phyloP scores from a whole-genome alignment of 2,329 filamentous ascomycete species.

The Cadophora luteo-olivacea region DNA sequence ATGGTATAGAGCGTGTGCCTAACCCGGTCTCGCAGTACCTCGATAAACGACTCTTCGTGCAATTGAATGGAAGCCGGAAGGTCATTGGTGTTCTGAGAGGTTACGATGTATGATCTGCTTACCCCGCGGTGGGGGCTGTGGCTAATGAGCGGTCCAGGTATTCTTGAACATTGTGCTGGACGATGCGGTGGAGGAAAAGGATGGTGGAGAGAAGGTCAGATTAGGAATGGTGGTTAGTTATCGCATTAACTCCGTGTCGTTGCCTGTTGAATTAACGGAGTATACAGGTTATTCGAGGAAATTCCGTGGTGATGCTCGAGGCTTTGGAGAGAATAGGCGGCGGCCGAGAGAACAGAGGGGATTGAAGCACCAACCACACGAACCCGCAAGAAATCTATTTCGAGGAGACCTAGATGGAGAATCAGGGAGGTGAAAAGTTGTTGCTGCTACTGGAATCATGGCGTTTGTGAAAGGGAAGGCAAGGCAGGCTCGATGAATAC shows the following conservation, averaged over 20 bases:
- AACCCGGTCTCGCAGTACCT: constrained; percentile 73
- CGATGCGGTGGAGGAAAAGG: constrained; percentile 94
- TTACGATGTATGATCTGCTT: constrained; percentile 76
- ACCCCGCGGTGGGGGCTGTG: constrained; percentile 1
- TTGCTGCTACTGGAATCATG: constrained; percentile 30
- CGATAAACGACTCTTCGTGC: constrained; percentile 97
- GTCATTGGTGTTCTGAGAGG: constrained; percentile 93
- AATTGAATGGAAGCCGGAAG: constrained; percentile 96
- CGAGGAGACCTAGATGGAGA: not conserved
- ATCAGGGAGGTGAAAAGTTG: constrained; percentile 24
- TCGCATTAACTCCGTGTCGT: not conserved
- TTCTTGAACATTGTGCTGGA: constrained; percentile 98
- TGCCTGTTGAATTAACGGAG: constrained; percentile 26
- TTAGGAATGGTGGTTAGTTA: constrained; percentile 88
- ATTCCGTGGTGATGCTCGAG: constrained; percentile 98
- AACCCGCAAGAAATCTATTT: constrained; percentile 3
- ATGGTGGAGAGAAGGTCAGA: constrained; percentile 85
- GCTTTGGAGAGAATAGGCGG: constrained; percentile 73
- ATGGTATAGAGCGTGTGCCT: constrained; percentile 55
- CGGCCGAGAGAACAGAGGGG: constrained; percentile 53
- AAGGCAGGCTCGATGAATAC: constrained; percentile 37
- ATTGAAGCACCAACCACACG: constrained; percentile 9
- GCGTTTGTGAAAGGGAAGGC: constrained; percentile 34
- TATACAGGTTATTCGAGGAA: constrained; percentile 86
- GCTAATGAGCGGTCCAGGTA: constrained; percentile 63